Evolutionary conservation across 2,329 filamentous ascomycete genomes (phyloP).

Genomic region (Dactylellina sp.): DNA sequence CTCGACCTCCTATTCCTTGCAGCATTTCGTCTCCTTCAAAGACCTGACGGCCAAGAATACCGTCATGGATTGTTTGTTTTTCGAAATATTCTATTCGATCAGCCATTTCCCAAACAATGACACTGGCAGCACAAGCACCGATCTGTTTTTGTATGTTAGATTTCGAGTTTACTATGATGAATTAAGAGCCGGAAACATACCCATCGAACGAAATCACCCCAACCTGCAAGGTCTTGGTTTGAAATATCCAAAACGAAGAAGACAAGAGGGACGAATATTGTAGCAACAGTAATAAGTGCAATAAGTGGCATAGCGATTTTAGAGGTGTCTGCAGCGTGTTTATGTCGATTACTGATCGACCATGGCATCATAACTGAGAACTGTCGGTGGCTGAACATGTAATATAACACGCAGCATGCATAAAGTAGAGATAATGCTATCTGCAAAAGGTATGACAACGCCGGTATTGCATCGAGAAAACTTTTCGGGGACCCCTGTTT

Average conservation of each 20-base stretch:
- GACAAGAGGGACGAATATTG: conserved; percentile 88
- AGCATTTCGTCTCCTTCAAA: conserved; percentile 96
- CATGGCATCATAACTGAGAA: conserved; percentile 56
- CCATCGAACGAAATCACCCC: conserved; percentile 96
- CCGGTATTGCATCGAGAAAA: conserved; percentile 90
- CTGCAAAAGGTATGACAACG: conserved; percentile 89
- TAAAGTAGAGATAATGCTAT: conserved; percentile 87
- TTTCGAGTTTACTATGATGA: background rate
- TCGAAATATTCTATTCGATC: conserved; percentile 93
- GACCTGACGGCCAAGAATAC: conserved; percentile 87
- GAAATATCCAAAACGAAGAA: conserved; percentile 94
- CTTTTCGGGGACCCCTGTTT: conserved; percentile 74
- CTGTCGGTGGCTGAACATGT: conserved; percentile 72
- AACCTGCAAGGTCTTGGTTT: conserved; percentile 84
- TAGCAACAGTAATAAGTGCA: conserved; percentile 79
- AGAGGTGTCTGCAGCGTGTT: conserved; percentile 45
- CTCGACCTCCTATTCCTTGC: conserved; percentile 65
- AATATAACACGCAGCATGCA: conserved; percentile 93
- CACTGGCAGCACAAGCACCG: conserved; percentile 90
- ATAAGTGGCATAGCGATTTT: conserved; percentile 68
- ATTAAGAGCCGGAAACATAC: conserved; percentile 62
- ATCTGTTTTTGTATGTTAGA: conserved; percentile 63
- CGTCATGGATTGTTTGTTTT: conserved; percentile 92
- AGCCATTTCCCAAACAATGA: conserved; percentile 99
- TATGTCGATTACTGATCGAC: conserved; percentile 50